Base-by-base conservation (phyloP, 768 basidiomycete species). In the Naematelia encephala region DNA sequence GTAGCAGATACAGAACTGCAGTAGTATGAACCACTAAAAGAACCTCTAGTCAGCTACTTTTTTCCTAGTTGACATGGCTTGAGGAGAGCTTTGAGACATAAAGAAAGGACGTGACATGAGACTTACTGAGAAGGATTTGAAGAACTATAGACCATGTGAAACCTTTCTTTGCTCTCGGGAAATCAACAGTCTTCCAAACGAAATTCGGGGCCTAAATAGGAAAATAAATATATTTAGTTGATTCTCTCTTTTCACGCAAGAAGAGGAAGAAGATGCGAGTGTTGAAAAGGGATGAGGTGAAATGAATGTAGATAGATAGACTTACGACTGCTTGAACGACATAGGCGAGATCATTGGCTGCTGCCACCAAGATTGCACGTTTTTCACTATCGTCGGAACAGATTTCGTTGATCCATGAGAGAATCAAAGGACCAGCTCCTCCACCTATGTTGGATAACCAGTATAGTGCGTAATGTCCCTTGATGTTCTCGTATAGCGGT, bases 181-280 rank as follows among this genome's bases (percentile, higher is more conserved):
- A 70, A 25, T 67, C 57, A 19, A 48, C 55, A 3, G 67, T 69
- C 44, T 69, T 71, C 72, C 72, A 74, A 4, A 67, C 65, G 45
- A 74, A 71, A 56, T 74, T 71, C 23, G 72, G 72, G 10, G 64
- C 66, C 63, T 65, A n/a, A n/a, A n/a, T n/a, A n/a, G n/a, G 30
- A n/a, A n/a, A n/a, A n/a, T n/a, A n/a, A n/a, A n/a, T n/a, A n/a
- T n/a, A n/a, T n/a, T n/a, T n/a, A n/a, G n/a, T n/a, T n/a, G n/a
- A n/a, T n/a, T n/a, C n/a, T n/a, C n/a, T n/a, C n/a, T n/a, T n/a
- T n/a, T n/a, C n/a, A n/a, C n/a, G n/a, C n/a, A n/a, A n/a, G n/a
- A n/a, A n/a, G n/a, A n/a, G n/a, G n/a, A n/a, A n/a, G n/a, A n/a
- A n/a, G n/a, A 8, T 39, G 34, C 34, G 16, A 39, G 34, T 16